Base-by-base conservation (phyloP, 495 filamentous ascomycete genomes). In the Xylaria palmicola region DNA sequence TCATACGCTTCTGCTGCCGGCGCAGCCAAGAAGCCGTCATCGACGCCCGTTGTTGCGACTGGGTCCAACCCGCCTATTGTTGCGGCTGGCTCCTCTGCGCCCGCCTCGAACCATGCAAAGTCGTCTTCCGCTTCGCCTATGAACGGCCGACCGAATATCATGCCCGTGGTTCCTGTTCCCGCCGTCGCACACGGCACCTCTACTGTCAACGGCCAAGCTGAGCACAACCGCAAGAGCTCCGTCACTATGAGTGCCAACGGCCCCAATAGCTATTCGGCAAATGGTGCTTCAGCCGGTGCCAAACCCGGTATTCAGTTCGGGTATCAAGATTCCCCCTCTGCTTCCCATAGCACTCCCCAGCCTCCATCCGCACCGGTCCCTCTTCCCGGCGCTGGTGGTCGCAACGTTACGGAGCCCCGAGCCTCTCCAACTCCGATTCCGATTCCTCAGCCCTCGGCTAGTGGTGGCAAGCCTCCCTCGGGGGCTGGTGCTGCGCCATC, bases 391-490 rank as follows among this genome's bases (percentile, higher is more conserved):
- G 66, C 78, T 72, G 87, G 88, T 69, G 86, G 83, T 32, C 82
- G 88, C 62, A 24, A 29, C 41, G 78, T 90, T 29, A 83, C 84
- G 24, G 90, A 88, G 41, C 90, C 90, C 6, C 85, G 86, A 59
- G 83, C 84, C 27, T 96, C 93, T 13, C 93, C 93, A 3, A 91
- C 89, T 20, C 93, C 93, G 6, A 91, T 88, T 20, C 93, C 93
- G 6, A 97, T 97, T 54, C 92, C 92, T 19, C 89, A 90, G 72
- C 90, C 89, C 48, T 84, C 89, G 37, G 88, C 88, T 37, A 95
- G 91, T 74, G 92, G 92, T 68, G 91, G 91, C 66, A 83, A 89
- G 74, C 91, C 90, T 43, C 89, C 89, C 29, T 89, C 90, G n/a
- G n/a, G n/a, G n/a, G n/a, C n/a, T 10, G 83, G 82, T 45, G 81